These are phyloP conservation scores for Solanum raphanifolium DNA, from an alignment of 257 asterid species.

Conservation along the genomic window DNA sequence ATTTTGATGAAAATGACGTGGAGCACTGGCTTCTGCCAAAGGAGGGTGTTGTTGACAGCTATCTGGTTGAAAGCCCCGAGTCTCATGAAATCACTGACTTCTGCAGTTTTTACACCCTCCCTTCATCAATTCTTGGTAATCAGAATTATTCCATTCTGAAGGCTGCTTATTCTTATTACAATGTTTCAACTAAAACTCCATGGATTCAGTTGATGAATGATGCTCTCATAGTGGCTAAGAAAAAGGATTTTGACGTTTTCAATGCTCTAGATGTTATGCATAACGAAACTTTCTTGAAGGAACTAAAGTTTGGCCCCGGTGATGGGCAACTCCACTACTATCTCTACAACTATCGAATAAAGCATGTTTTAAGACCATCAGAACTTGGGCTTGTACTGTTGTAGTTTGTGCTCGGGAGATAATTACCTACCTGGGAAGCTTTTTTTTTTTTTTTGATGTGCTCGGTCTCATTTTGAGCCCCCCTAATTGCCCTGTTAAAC, in stretches of 20 bases:
- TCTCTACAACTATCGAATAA: constrained; percentile 19
- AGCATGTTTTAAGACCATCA: constrained; percentile 14
- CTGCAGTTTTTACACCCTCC: constrained; percentile 22
- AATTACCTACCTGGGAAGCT: background rate
- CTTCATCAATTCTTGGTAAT: constrained; percentile 18
- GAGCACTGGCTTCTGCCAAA: constrained; percentile 26
- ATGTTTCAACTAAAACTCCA: constrained; percentile 20
- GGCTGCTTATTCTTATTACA: constrained; percentile 28
- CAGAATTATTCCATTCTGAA: constrained; percentile 17
- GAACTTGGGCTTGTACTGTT: constrained; percentile 26
- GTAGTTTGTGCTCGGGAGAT: background rate
- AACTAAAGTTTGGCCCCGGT: constrained; percentile 26
- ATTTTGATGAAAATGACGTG: constrained; percentile 17
- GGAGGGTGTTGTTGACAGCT: constrained; percentile 24
- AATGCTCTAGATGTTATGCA: constrained; percentile 24
- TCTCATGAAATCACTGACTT: constrained; percentile 17
- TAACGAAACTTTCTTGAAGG: constrained; percentile 20
- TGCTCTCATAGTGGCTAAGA: constrained; percentile 19
- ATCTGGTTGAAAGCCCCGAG: constrained; percentile 20
- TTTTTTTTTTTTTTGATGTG: background rate
- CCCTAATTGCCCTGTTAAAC: background rate
- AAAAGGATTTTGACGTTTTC: constrained; percentile 21
- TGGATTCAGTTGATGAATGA: constrained; percentile 24
- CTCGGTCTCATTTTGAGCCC: background rate
- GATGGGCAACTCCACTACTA: constrained; percentile 26